Conservation (phyloP, 228 moss, liverwort and hornwort species). For the Sphagnum magellanicum region DNA sequence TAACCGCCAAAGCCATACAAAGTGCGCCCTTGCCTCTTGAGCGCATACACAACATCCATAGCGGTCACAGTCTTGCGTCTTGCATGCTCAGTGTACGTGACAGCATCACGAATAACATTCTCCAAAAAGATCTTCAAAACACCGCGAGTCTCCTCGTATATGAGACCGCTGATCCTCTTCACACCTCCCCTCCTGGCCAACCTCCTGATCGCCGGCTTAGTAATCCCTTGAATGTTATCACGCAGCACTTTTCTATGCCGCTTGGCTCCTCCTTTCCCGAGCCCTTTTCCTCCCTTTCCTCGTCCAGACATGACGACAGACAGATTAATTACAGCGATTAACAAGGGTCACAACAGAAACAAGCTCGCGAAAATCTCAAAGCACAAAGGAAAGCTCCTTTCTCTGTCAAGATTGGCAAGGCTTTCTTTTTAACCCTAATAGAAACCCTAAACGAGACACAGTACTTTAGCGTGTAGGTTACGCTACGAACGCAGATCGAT, state of each 20-base stretch:
- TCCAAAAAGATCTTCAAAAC: slow-evolving; percentile 21
- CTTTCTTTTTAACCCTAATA: no score
- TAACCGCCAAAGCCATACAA: slow-evolving; percentile 23
- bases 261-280: slow-evolving; percentile 36
- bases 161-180: slow-evolving; percentile 29
- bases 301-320: slow-evolving; percentile 18
- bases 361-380: no score
- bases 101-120: slow-evolving; percentile 17
- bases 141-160: slow-evolving; percentile 18
- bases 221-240: slow-evolving; percentile 20
- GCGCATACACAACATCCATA: slow-evolving; percentile 27
- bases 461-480: no score
- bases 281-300: slow-evolving; percentile 29
- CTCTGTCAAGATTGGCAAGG: no score
- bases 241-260: slow-evolving; percentile 37
- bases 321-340: no score
- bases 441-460: no score
- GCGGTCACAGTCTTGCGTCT: slow-evolving; percentile 25
- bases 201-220: slow-evolving; percentile 28
- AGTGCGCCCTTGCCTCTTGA: slow-evolving; percentile 21
- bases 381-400: no score
- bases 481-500: no score
- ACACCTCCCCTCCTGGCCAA: slow-evolving; percentile 24
- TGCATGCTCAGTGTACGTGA: slow-evolving; percentile 16
- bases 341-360: no score